Base-by-base conservation (phyloP, 352 stramenopile species). In the Globisporangium mamillatum region DNA sequence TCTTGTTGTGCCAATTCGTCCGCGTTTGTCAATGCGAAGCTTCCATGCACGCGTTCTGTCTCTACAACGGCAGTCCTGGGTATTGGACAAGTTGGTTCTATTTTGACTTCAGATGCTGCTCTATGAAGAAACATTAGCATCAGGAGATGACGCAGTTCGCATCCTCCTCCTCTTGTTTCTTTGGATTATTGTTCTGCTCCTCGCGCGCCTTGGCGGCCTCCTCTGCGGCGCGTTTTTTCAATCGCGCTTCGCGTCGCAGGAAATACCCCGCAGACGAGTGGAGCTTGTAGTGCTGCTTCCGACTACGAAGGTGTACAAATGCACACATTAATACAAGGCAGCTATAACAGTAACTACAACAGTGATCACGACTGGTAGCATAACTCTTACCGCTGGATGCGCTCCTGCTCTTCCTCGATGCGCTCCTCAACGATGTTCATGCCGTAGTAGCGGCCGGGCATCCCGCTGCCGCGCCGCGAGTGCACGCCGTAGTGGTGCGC, bases 401-500 rank as follows among this genome's bases (percentile, higher is more conserved):
- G 81, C 68, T 90, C 81, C 29, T 89, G 74, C 48, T 92, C 79
- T 24, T 79, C 68, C 58, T 91, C 84, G 22, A 86, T 75, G 56
- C 82, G 84, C 41, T 94, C 81, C 65, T 95, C 84, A 25, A 82
- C 81, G 27, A 92, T 79, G 56, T 95, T 58, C 80, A 88, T 87
- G 60, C 87, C 87, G 57, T 95, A 95, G 60, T 79, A 81, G 6
- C 79, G 80, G 24, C 77, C 69, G 6, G 81, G 77, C 63, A 85
- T 82, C 3, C 60, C 41, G n/a, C 71, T 74, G 20, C 74, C 69
- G n/a, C 82, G 80, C n/a, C 73, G 63, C 29, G 76, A 76, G 52
- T 82, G 77, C 2, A 76, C 75, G 10, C 88, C 88, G 60, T 95
- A 95, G 61, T 95, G 88, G 54, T 95, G 84, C 25, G 84, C 84